Percentiles rank a stretch among this genome's conserved stretches.
Conservation (phyloP, 75 land plant species). For the Picea glauca region DNA sequence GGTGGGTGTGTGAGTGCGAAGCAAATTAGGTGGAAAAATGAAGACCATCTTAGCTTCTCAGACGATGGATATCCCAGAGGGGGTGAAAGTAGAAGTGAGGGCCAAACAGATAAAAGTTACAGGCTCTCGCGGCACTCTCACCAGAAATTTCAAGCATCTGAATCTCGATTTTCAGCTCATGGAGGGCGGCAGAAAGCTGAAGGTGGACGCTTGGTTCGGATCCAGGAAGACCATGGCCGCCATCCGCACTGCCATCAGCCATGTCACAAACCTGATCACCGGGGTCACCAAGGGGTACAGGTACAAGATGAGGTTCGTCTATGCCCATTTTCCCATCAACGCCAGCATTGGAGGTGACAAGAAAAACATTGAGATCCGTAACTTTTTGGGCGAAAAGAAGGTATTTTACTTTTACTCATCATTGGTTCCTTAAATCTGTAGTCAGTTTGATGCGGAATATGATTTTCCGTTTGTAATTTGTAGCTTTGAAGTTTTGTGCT, state of each 20-base stretch:
- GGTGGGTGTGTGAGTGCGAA: neutral
- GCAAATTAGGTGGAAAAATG: conserved; percentile 25
- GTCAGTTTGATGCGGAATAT: too few species aligned
- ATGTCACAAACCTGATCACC: conserved; percentile 73
- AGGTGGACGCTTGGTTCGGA: conserved; percentile 90
- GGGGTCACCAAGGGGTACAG: conserved; percentile 85
- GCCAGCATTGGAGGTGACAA: conserved; percentile 48
- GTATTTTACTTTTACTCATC: conserved; percentile 14
- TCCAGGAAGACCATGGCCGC: conserved; percentile 80
- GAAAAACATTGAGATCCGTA: conserved; percentile 76
- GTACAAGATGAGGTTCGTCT: conserved; percentile 90
- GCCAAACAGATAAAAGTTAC: conserved; percentile 69
- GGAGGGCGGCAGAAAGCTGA: conserved; percentile 52
- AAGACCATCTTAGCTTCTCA: conserved; percentile 67
- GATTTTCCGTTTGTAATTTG: too few species aligned
- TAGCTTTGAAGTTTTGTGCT: too few species aligned
- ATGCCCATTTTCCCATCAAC: conserved; percentile 91
- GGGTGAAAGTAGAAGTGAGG: conserved; percentile 55
- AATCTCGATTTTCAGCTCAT: conserved; percentile 41
- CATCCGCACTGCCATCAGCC: conserved; percentile 79
- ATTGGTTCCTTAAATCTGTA: neutral
- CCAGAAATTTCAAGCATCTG: conserved; percentile 58
- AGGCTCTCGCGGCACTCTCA: conserved; percentile 71
- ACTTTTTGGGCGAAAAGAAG: conserved; percentile 91
- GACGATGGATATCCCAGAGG: conserved; percentile 77